A percentile compares a stretch with the other conserved stretches of the same genome.
These are phyloP conservation scores for Fusarium euwallaceae DNA, from an alignment of 2,329 filamentous ascomycete species.

Conservation along the genomic window DNA sequence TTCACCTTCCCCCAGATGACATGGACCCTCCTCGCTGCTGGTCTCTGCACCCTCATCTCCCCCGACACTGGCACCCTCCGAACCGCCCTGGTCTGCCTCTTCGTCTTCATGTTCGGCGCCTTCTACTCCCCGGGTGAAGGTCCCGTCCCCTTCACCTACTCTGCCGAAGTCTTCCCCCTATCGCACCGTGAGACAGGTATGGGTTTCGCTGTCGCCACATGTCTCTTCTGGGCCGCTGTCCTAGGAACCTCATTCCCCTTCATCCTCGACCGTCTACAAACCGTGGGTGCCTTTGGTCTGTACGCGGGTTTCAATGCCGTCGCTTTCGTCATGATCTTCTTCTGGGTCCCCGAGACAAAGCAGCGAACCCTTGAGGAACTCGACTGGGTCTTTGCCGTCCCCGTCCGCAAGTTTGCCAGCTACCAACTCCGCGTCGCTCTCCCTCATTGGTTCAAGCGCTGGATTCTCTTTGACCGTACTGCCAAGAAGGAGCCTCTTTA, in stretches of 20 bases:
- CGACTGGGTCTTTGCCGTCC: conserved; percentile 64
- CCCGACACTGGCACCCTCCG: conserved; percentile 55
- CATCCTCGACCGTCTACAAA: conserved; percentile 54
- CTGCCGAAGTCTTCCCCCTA: conserved; percentile 74
- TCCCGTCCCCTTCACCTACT: conserved; percentile 72
- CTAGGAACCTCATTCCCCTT: conserved; percentile 66
- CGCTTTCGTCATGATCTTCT: conserved; percentile 68
- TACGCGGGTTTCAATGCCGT: conserved; percentile 69
- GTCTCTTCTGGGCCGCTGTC: conserved; percentile 66
- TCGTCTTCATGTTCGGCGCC: conserved; percentile 73
- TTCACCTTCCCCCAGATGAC: conserved; percentile 77
- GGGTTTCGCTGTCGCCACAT: conserved; percentile 72
- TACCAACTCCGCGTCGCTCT: conserved; percentile 47
- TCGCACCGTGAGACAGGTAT: conserved; percentile 75
- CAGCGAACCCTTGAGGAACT: conserved; percentile 64
- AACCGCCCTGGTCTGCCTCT: conserved; percentile 67
- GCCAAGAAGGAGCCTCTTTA: conserved; percentile 54
- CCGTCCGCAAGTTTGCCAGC: conserved; percentile 56
- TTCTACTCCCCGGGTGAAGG: conserved; percentile 77
- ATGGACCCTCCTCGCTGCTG: conserved; percentile 66
- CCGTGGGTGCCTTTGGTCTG: conserved; percentile 59
- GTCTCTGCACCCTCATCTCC: conserved; percentile 54
- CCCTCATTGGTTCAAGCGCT: conserved; percentile 42
- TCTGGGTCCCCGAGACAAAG: conserved; percentile 66
- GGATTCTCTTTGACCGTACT: conserved; percentile 11